These are phyloP conservation scores for Epichloe baconii DNA, from an alignment of 2,329 filamentous ascomycete genomes.

Conservation along the genomic window DNA sequence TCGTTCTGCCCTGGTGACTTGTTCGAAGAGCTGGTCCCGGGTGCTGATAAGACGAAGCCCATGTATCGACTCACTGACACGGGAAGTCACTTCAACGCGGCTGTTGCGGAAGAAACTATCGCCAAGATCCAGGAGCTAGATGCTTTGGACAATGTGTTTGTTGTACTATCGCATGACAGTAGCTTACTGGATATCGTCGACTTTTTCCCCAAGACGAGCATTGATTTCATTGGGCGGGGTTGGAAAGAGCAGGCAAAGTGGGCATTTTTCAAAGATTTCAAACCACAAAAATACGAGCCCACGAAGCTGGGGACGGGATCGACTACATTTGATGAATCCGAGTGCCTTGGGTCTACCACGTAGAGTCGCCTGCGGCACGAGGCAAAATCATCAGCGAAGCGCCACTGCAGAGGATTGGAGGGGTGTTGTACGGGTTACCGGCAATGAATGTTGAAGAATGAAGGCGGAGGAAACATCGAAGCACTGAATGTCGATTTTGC, in stretches of 20 bases:
- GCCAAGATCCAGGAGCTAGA: conserved; percentile 1
- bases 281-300: no score
- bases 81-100: not conserved
- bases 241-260: not conserved
- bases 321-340: no score
- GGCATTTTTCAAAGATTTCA: not conserved
- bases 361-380: no score
- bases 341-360: no score
- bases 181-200: not conserved
- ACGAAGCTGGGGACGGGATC: no score
- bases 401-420: no score
- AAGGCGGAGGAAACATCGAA: no score
- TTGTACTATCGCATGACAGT: not conserved
- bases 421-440: no score
- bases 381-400: no score
- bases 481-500: no score
- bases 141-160: not conserved
- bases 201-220: not conserved
- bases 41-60: not conserved
- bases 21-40: not conserved
- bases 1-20: not conserved
- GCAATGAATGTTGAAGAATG: no score
- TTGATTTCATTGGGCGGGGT: not conserved
- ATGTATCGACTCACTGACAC: not conserved
- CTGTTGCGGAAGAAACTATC: not conserved